Evolutionary conservation across 345 rosid genomes (phyloP).

Genomic region (Raphanus sativus): DNA sequence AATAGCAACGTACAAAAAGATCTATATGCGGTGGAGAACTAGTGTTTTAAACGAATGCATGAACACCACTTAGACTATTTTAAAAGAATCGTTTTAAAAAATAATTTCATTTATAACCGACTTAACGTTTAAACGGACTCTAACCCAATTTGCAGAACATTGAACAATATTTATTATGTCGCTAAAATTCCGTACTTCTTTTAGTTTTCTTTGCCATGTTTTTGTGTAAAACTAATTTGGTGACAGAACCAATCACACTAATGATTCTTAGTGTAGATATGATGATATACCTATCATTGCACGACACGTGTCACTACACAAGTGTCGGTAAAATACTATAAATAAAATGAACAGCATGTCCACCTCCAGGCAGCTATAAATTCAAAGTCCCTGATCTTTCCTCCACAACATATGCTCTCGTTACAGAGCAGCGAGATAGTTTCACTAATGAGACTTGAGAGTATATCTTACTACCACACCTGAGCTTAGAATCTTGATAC

Average conservation of each 20-base stretch:
- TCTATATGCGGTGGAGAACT: no score
- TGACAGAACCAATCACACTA: conserved; percentile 5
- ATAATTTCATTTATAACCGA: background rate
- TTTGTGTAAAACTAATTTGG: conserved; percentile 1
- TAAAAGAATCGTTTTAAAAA: no score
- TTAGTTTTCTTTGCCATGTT: background rate
- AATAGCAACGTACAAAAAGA: no score
- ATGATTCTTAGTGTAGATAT: conserved; percentile 4
- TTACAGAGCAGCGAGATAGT: conserved; percentile 9
- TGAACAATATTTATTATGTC: background rate
- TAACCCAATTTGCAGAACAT: no score
- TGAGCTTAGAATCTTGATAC: conserved; percentile 14
- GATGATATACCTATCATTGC: background rate
- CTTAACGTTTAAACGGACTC: background rate
- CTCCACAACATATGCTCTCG: conserved; percentile 20
- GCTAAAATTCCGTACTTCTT: background rate
- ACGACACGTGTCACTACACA: conserved; percentile 29
- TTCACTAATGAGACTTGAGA: conserved; percentile 1
- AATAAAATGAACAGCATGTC: conserved; percentile 20
- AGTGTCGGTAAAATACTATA: conserved; percentile 19
- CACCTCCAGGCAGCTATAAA: conserved; percentile 30
- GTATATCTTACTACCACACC: conserved; percentile 1
- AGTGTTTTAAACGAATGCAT: background rate
- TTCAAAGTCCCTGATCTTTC: conserved; percentile 8
- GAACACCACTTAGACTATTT: background rate